phyloP scores from a whole-genome alignment of 2,329 filamentous ascomycete species.

The Ophiostoma fasciatum region DNA sequence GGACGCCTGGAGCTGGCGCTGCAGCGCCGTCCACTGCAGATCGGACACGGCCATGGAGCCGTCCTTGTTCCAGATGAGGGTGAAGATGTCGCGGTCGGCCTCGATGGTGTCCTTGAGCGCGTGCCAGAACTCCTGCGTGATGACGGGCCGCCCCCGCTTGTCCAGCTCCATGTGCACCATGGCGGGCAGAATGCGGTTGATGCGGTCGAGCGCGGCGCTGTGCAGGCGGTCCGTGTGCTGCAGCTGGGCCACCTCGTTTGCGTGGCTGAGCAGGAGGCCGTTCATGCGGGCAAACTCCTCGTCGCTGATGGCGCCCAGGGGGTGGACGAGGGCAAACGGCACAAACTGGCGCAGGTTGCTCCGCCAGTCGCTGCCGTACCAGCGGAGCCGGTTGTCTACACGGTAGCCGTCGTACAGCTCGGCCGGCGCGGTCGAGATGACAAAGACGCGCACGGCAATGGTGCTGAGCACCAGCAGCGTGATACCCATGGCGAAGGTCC shows the following conservation, averaged over 20 bases:
- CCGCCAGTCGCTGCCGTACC: conserved; percentile 13
- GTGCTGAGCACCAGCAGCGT: conserved; percentile 7
- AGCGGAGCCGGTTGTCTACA: conserved; percentile 13
- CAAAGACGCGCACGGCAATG: conserved; percentile 9
- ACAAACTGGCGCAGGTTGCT: conserved; percentile 13
- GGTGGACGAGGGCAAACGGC: conserved; percentile 11
- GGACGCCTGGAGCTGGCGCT: conserved; percentile 22
- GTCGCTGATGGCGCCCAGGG: conserved; percentile 13
- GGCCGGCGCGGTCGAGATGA: conserved; percentile 8
- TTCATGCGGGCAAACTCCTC: conserved; percentile 13
- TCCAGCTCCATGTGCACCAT: conserved; percentile 39
- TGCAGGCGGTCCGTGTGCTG: conserved; percentile 20
- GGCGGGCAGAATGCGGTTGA: conserved; percentile 38
- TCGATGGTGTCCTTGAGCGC: conserved; percentile 42
- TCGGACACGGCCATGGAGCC: conserved; percentile 27
- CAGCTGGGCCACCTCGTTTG: conserved; percentile 15
- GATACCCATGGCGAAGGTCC: conserved; percentile 7
- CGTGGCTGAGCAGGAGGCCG: conserved; percentile 13
- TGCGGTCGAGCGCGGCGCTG: conserved; percentile 23
- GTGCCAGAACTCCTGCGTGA: conserved; percentile 50
- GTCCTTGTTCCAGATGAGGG: conserved; percentile 25
- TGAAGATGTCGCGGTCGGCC: conserved; percentile 31
- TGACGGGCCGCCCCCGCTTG: conserved; percentile 34
- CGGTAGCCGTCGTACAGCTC: conserved; percentile 12
- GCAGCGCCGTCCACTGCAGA: conserved; percentile 31